Evolutionary conservation across 306 rosid species (phyloP).

Genomic region (Trichosanthes truncata): DNA sequence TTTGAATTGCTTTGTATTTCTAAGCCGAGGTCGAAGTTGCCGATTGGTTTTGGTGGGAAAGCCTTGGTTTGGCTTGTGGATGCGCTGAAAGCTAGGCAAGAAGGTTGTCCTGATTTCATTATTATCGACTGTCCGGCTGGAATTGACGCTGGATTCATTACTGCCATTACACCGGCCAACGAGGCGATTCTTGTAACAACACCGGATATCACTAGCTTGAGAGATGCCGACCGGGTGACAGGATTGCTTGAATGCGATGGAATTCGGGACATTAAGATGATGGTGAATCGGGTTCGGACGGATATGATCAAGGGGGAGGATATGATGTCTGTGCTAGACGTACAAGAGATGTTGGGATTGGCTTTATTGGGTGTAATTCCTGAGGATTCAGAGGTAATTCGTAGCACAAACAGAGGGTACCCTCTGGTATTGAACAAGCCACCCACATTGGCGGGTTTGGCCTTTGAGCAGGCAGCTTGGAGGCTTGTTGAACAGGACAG

Average conservation of each 20-base stretch:
- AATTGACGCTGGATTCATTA: conserved; percentile 90
- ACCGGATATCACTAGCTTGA: conserved; percentile 73
- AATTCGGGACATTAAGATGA: conserved; percentile 92
- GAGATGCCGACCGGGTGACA: conserved; percentile 91
- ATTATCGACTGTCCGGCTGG: conserved; percentile 94
- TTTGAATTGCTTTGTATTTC: conserved; percentile 92
- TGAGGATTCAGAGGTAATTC: conserved; percentile 80
- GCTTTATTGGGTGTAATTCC: conserved; percentile 82
- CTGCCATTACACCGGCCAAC: conserved; percentile 92
- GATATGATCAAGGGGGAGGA: conserved; percentile 97
- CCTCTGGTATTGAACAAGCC: conserved; percentile 88
- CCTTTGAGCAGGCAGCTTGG: conserved; percentile 99
- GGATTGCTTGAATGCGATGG: conserved; percentile 93
- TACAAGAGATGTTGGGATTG: conserved; percentile 92
- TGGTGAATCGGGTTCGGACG: conserved; percentile 84
- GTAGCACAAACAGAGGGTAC: conserved; percentile 89
- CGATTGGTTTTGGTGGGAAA: conserved; percentile 86
- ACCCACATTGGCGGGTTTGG: conserved; percentile 90
- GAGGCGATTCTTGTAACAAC: conserved; percentile 88
- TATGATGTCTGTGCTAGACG: conserved; percentile 96
- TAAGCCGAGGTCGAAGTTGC: conserved; percentile 80
- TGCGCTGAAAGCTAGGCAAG: conserved; percentile 57
- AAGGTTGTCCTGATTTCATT: conserved; percentile 71
- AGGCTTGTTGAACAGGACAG: conserved; percentile 96
- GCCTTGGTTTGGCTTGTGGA: conserved; percentile 90